Base-by-base conservation (phyloP, 495 filamentous ascomycete species). In the Penicillium desertorum region DNA sequence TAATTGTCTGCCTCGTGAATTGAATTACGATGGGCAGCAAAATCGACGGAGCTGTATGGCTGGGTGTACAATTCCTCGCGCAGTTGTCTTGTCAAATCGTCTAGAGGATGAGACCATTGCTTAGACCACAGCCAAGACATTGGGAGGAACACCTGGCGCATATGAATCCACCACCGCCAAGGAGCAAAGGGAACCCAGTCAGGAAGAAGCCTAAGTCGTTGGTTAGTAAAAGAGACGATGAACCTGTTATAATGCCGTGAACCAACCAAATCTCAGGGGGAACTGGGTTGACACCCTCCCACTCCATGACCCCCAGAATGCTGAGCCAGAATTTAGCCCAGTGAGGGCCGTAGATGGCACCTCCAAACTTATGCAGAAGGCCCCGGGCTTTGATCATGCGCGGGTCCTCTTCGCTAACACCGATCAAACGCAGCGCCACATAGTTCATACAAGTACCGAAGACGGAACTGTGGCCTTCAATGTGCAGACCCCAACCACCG, bases 141-240 rank as follows among this genome's bases (percentile, higher is more conserved):
- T 10, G 93, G 88, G 36, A 96, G 71, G 70, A 92, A 96, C 30
- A 98, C 93, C 69, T 88, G 84, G 16, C 94, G 90, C 72, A 96
- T 96, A 59, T 98, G 94, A 59, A 96, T 91, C 94, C 94, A 98
- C 94, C 94, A 98, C 45, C 91, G 80, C 94, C 95, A 98, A 0
- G 95, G 94, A 10, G 90, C 87, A 62, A 98, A 82, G 1, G 94
- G 95, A 14, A 92, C 84, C 93, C 94, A 98, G 70, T 98, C 91
- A 2, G 94, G 95, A 2, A 98, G 77, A 25, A 97, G 82, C 82
- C 82, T 85, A 51, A 10, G 39, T 1, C 14, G 34, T 37, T 46
- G 30, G 51, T 62, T n/a, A 61, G 45, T 12, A 45, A 44, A 20
- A 17, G 30, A 11, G 10, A n/a, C 16, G 6, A 14, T 48, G 22